Evolutionary conservation across 2,329 filamentous ascomycete species (phyloP), one percentile per base, ranked within the genome.

Genomic region (Pyrenophora graminea): DNA sequence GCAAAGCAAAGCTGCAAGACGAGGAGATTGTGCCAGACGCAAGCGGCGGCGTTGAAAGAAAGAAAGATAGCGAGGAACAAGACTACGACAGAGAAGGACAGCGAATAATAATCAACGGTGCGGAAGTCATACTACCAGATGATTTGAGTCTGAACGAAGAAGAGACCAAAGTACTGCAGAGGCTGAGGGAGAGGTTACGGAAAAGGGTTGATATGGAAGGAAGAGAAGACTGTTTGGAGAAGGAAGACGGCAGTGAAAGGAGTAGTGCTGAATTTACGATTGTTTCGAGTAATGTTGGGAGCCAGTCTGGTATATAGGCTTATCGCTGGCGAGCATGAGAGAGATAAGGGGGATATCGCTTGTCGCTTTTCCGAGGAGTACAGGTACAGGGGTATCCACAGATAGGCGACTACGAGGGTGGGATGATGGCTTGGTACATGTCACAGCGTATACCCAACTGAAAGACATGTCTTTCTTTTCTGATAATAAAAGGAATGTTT

Each of bases 81-180:
- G 54, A 15, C 25, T 62, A 60, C 10, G 53, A 59, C 15, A 48
- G 51, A 21, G 50, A 59, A 5, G 54, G 51, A 3, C 54, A 60
- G 18, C 56, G 17, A 15, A 69, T 76, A 23, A 59, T 66, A 18
- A 69, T 77, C 15, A 66, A 59, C 1, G 58, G 68, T 5, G 56
- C 64, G 1, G 50, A 62, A 23, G 63, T 77, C 3, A 45, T 59
- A 13, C 37, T 77, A 17, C 76, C 76, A 23, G 60, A 67, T 18
- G 61, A 71, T 23, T 50, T 77, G 18, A 56, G 63, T 15, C 49
- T 77, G 42, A 72, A 68, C 15, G 45, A 55, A 8, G 68, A 74
- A 32, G 74, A 77, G 43, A 55, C 59, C 7, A 55, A 59, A 39
- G n/a, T 77, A 18, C 36, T 78, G 44, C 66, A 74, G 46, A 62